Base-by-base conservation (phyloP, 805 yeast genomes). In the Soucietia sequanensis region DNA sequence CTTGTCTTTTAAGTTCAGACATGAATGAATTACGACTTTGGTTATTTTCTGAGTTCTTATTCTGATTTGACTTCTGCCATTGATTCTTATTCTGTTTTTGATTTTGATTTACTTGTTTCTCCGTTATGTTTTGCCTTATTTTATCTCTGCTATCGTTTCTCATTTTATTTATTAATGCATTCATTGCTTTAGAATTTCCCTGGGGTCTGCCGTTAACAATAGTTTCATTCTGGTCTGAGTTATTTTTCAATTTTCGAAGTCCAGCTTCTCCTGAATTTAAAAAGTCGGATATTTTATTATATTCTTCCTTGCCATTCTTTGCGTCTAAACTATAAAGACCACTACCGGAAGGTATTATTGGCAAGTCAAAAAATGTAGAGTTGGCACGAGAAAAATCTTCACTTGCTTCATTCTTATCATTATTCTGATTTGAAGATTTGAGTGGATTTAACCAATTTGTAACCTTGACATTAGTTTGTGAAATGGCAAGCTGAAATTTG, bases 401-500 rank as follows among this genome's bases (percentile, higher is more conserved):
- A n/a, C 23, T 18, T 5, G 37, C 5, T 14, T 34, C 38, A n/a
- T 19, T 13, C 3, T 19, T 23, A 3, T 27, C 31, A 33, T 41
- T 31, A 22, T 33, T 10, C 14, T 7, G 23, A 8, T 18, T 13
- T 4, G 23, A 1, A n/a, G n/a, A n/a, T 16, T 29, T 27, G 7
- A 17, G 18, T 16, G 53, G 41, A 12, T 39, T 49, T 28, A 69
- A 49, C 79, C 78, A 73, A 15, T 65, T 59, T 22, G 55, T 31
- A 1, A 68, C 67, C 24, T 51, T 56, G 6, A 49, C 40, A 37
- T 62, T 66, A 12, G 61, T 63, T 20, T 58, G 57, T 3, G 63
- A 43, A 5, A 75, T 50, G 4, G 72, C 68, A 5, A 69, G 54
- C 46, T 70, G 76, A 42, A 75, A 67, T 35, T 58, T 58, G 11